Evolutionary conservation across 345 rosid species (phyloP).

Genomic region (Arabis alpina): DNA sequence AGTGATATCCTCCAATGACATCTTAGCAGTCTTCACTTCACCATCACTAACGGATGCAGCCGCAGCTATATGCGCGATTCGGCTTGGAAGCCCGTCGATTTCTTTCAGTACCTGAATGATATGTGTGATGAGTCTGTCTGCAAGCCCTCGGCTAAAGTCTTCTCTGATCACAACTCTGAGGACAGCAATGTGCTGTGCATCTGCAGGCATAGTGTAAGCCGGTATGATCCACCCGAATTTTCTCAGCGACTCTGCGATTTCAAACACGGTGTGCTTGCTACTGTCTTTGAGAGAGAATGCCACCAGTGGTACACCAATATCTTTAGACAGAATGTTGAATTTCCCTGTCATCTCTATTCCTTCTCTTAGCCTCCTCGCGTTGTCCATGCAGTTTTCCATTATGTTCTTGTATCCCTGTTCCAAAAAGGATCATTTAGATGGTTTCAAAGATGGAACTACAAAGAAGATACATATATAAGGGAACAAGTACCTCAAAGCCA

Average conservation of each 20-base stretch:
- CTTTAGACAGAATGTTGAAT: slow-evolving; percentile 66
- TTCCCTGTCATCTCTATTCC: slow-evolving; percentile 64
- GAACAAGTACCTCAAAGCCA: slow-evolving; percentile 64
- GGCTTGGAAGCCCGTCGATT: slow-evolving; percentile 57
- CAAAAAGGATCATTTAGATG: slow-evolving; percentile 1
- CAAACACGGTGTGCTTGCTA: slow-evolving; percentile 61
- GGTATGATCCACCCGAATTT: slow-evolving; percentile 77
- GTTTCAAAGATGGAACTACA: background rate
- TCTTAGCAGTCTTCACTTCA: slow-evolving; percentile 46
- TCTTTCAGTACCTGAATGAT: slow-evolving; percentile 60
- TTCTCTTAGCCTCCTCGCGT: slow-evolving; percentile 58
- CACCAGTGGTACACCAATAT: slow-evolving; percentile 72
- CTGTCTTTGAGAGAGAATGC: slow-evolving; percentile 73
- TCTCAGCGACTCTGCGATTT: slow-evolving; percentile 61
- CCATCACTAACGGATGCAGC: slow-evolving; percentile 33
- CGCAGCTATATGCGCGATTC: slow-evolving; percentile 32
- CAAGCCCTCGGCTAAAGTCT: slow-evolving; percentile 64
- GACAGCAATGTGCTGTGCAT: slow-evolving; percentile 67
- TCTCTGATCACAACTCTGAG: slow-evolving; percentile 72
- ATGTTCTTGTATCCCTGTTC: slow-evolving; percentile 65
- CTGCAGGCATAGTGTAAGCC: slow-evolving; percentile 77
- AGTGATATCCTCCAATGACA: slow-evolving; percentile 59
- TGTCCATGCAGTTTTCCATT: slow-evolving; percentile 64
- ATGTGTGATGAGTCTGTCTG: slow-evolving; percentile 63
- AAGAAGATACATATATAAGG: background rate